Conservation (phyloP, 257 asterid genomes). For the Ilex asprella region DNA sequence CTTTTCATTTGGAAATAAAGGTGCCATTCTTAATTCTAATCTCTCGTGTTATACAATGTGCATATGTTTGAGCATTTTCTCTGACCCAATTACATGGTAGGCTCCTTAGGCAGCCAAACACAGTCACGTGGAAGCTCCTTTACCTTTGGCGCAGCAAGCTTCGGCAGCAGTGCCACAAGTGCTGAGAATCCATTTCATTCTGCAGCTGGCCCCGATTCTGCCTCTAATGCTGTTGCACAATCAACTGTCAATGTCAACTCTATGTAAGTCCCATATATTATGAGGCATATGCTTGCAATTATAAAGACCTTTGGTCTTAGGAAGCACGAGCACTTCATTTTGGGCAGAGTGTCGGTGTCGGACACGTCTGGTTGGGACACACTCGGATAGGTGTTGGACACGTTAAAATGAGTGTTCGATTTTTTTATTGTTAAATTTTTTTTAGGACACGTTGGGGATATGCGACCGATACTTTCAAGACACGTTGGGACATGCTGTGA, state of each 20-base stretch:
- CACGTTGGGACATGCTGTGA: too few relatives aligned
- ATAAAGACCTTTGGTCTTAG: not conserved
- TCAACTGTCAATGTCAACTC: conserved; percentile 18
- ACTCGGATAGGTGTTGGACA: too few relatives aligned
- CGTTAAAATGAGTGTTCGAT: too few relatives aligned
- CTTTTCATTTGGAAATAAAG: conserved; percentile 38
- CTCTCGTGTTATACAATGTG: conserved; percentile 6
- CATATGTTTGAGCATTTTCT: conserved; percentile 1
- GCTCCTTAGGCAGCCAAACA: conserved; percentile 5
- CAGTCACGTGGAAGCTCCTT: conserved; percentile 29
- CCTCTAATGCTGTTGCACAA: conserved; percentile 13
- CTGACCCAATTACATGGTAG: conserved; percentile 25
- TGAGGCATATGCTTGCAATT: not conserved
- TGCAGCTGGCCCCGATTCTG: conserved; percentile 19
- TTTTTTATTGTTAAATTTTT: too few relatives aligned
- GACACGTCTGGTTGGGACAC: too few relatives aligned
- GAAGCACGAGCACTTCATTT: too few relatives aligned
- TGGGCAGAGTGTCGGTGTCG: too few relatives aligned
- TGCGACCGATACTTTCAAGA: too few relatives aligned
- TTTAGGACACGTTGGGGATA: too few relatives aligned
- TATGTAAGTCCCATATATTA: conserved; percentile 29
- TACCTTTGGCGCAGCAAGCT: conserved; percentile 31
- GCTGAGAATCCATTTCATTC: conserved; percentile 41
- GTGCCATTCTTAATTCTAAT: conserved; percentile 24
- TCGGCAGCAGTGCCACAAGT: conserved; percentile 25